Evolutionary conservation across 129 eudicot species (phyloP).

Genomic region (Flaveria trinervia): DNA sequence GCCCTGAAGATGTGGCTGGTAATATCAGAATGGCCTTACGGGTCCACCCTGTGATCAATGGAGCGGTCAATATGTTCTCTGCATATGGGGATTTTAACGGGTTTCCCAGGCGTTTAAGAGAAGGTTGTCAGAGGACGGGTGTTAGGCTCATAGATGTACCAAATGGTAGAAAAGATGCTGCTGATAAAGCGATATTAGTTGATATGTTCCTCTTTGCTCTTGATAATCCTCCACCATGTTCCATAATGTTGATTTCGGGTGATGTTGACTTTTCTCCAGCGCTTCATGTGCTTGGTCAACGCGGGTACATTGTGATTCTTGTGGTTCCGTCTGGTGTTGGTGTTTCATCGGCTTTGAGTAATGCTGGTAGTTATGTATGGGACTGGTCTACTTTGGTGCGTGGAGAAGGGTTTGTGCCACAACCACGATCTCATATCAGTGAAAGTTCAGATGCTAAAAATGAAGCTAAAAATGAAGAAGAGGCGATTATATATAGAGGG

Average conservation of each 20-base stretch:
- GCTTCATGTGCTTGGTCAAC: constrained; percentile 92
- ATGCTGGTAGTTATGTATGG: constrained; percentile 92
- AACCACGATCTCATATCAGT: constrained; percentile 33
- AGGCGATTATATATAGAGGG: constrained; percentile 79
- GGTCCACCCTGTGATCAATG: constrained; percentile 72
- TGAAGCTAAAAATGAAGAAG: constrained; percentile 77
- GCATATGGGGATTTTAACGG: constrained; percentile 94
- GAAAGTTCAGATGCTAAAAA: constrained; percentile 45
- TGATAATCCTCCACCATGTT: constrained; percentile 87
- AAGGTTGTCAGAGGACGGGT: constrained; percentile 96
- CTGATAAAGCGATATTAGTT: constrained; percentile 96
- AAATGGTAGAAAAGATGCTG: constrained; percentile 96
- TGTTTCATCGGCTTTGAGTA: constrained; percentile 79
- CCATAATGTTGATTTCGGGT: constrained; percentile 91
- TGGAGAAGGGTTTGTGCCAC: constrained; percentile 82
- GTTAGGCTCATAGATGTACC: constrained; percentile 92
- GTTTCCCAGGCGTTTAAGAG: constrained; percentile 79
- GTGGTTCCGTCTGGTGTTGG: constrained; percentile 76
- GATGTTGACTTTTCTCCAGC: constrained; percentile 95
- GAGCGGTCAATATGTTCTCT: constrained; percentile 79
- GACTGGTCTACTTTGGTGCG: constrained; percentile 87
- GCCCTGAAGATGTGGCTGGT: constrained; percentile 90
- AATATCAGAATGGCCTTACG: constrained; percentile 86
- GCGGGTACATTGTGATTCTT: constrained; percentile 86
- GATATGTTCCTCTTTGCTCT: constrained; percentile 98